Base-by-base conservation (phyloP, 2,329 filamentous ascomycete genomes). In the Ceratocystis eucalypticola region DNA sequence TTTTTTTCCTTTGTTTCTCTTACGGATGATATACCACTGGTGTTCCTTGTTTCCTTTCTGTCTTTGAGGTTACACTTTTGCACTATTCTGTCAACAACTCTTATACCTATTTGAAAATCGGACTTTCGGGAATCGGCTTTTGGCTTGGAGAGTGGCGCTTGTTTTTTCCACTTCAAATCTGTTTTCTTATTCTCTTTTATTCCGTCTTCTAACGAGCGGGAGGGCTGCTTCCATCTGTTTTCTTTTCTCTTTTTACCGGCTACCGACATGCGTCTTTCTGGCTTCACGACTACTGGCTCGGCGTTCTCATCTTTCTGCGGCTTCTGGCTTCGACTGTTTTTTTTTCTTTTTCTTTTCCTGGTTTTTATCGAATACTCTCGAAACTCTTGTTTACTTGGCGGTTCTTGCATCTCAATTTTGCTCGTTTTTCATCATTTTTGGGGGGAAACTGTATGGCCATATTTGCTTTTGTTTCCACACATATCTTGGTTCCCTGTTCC, bases 21-120 rank as follows among this genome's bases (percentile, higher is more conserved):
- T 22, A 64, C 55, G 53, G 53, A 65, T 53, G 48, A 65, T 57
- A 65, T 57, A 65, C 53, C 53, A 57, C 48, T 63, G 44, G 44
- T 53, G 20, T 46, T 53, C 30, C 64, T 50, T 67, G 41, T 59
- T 67, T 67, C 53, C 46, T 68, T 68, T 50, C 62, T 44, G 48
- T 25, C 41, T 65, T 65, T 20, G 53, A 17, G 53, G 53, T 30
- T 57, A 57, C 53, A 57, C 53, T 57, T 57, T 28, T 57, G 53
- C 53, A 57, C 53, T 57, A 57, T 25, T 20, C n/a, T 25, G 22
- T 8, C 48, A 50, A n/a, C 53, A 57, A 57, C 61, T 66, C 22
- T 53, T 66, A 61, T 66, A 48, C 55, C 62, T 64, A 22, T 62
- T 46, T 25, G n/a, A 41, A 53, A 64, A 64, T 22, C 62, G 62